Evolutionary conservation across 176 grass and related monocot genomes (phyloP).

Genomic region (Neostapfia colusana): DNA sequence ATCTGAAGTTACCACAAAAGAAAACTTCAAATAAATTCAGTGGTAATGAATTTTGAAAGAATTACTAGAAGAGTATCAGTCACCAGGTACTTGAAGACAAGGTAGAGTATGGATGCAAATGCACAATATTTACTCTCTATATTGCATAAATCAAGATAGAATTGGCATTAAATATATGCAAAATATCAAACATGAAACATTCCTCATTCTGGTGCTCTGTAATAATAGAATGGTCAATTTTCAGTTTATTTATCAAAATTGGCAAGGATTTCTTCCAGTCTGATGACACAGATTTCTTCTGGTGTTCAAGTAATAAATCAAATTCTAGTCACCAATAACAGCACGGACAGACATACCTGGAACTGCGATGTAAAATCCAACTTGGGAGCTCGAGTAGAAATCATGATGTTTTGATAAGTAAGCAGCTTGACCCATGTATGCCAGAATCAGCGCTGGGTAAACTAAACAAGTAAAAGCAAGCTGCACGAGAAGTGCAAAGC

Average conservation of each 20-base stretch:
- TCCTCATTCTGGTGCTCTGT: not conserved
- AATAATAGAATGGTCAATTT: not conserved
- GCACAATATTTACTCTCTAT: not conserved
- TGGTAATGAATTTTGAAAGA: not conserved
- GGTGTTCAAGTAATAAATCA: not conserved
- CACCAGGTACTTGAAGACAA: not conserved
- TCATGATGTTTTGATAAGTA: conserved; percentile 92
- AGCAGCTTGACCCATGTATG: conserved; percentile 98
- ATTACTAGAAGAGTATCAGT: not conserved
- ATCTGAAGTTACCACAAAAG: conserved; percentile 46
- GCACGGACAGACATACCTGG: conserved; percentile 50
- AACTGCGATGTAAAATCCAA: conserved; percentile 97
- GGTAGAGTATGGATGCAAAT: not conserved
- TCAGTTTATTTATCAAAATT: too few species aligned
- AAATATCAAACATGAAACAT: not conserved
- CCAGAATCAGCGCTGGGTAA: conserved; percentile 88
- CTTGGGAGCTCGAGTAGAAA: conserved; percentile 68
- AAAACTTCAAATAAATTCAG: conserved; percentile 13
- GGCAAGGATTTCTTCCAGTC: not conserved
- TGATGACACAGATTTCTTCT: not conserved
- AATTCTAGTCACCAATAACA: not conserved
- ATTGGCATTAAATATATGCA: not conserved
- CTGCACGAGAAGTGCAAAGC: conserved; percentile 37
- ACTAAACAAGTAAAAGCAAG: conserved; percentile 93
- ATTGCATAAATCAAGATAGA: not conserved